A percentile compares a stretch with the other conserved stretches of the same genome.
phyloP scores from a whole-genome alignment of 495 filamentous ascomycete species.

The Daldinia childiae region DNA sequence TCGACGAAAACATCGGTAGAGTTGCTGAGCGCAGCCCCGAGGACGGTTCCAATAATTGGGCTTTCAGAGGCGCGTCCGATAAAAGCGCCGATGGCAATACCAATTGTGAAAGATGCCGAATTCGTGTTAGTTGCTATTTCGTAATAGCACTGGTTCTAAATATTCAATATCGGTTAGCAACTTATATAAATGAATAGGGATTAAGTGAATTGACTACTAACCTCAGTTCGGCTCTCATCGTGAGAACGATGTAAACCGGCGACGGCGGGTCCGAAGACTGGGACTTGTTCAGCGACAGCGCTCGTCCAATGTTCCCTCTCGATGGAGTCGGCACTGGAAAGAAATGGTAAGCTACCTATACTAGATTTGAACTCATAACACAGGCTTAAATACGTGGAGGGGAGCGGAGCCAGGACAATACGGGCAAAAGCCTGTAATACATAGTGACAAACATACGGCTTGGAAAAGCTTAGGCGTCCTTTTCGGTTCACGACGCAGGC shows the following conservation, averaged over 20 bases:
- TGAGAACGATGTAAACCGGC: conserved; percentile 7
- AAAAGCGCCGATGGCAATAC: conserved; percentile 25
- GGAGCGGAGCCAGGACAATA: not conserved
- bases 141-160: conserved; percentile 20
- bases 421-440: not conserved
- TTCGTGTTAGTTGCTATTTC: conserved; percentile 28
- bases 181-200: not conserved
- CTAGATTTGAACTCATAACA: conserved; percentile 7
- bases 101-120: conserved; percentile 15
- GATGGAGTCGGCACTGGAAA: conserved; percentile 13
- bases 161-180: not conserved
- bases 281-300: conserved; percentile 22
- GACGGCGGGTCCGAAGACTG: conserved; percentile 25
- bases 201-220: conserved; percentile 7
- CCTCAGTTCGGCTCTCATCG: conserved; percentile 14
- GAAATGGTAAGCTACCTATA: conserved; percentile 19
- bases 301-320: conserved; percentile 22
- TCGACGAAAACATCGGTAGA: conserved; percentile 14
- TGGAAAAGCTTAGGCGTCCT: conserved; percentile 20
- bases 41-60: conserved; percentile 22
- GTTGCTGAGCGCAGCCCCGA: conserved; percentile 25
- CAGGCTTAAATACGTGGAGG: conserved; percentile 6
- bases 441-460: conserved; percentile 22
- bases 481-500: conserved; percentile 27
- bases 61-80: conserved; percentile 27